Percentiles rank a stretch among this genome's conserved stretches.
Evolutionary conservation across 257 asterid genomes (phyloP).

Genomic region (Penstemon eatonii): DNA sequence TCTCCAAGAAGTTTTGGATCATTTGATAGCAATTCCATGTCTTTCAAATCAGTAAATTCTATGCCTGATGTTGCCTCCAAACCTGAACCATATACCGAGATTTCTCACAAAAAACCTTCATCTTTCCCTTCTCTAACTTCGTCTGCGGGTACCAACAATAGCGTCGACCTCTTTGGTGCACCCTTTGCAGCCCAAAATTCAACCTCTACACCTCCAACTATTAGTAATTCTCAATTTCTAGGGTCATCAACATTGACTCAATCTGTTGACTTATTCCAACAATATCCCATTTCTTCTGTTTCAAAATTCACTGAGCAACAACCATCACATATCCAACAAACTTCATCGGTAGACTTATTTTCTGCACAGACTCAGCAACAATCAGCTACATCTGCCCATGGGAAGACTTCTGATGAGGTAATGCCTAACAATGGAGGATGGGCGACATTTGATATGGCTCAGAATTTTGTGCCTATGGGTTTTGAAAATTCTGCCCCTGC

Average conservation of each 20-base stretch:
- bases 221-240: conserved; percentile 38
- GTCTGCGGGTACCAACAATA: conserved; percentile 30
- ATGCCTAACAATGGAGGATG: conserved; percentile 41
- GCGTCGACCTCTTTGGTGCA: conserved; percentile 53
- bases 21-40: conserved; percentile 51
- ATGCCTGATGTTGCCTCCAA: conserved; percentile 39
- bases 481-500: conserved; percentile 37
- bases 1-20: conserved; percentile 72
- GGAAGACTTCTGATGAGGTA: conserved; percentile 27
- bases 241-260: conserved; percentile 37
- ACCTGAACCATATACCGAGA: conserved; percentile 39
- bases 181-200: conserved; percentile 41
- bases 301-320: conserved; percentile 45
- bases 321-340: conserved; percentile 34
- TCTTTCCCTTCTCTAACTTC: conserved; percentile 18
- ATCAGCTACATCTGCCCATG: conserved; percentile 37
- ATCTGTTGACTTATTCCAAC: conserved; percentile 43
- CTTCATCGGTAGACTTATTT: conserved; percentile 52
- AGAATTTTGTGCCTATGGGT: conserved; percentile 36
- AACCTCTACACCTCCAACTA: conserved; percentile 38
- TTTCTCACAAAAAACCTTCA: conserved; percentile 35
- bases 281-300: conserved; percentile 38
- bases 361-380: conserved; percentile 43
- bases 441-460: conserved; percentile 51
- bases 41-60: conserved; percentile 45